phyloP scores from a whole-genome alignment of 345 rosid genomes.

The Eucalyptus victrix region DNA sequence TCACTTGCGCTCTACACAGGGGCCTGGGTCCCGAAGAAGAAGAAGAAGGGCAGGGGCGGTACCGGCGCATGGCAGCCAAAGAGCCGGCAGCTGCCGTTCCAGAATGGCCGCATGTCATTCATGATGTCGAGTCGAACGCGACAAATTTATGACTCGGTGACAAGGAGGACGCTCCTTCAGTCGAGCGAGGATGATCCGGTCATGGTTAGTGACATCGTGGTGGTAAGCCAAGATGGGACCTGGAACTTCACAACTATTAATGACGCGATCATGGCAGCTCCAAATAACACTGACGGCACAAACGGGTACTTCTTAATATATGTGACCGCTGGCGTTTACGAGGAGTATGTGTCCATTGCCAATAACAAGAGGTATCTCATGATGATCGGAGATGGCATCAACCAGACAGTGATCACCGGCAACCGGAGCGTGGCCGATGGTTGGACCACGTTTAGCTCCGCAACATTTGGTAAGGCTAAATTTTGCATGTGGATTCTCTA shows the following conservation, averaged over 20 bases:
- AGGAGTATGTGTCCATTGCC: constrained; percentile 54
- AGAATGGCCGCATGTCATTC: constrained; percentile 37
- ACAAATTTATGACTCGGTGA: constrained; percentile 38
- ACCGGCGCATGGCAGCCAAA: not conserved
- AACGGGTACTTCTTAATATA: constrained; percentile 68
- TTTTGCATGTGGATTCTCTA: not conserved
- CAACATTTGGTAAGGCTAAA: constrained; percentile 46
- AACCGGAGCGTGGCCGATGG: constrained; percentile 69
- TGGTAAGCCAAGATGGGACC: constrained; percentile 49
- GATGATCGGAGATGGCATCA: constrained; percentile 84
- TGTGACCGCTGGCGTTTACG: constrained; percentile 57
- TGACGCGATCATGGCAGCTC: constrained; percentile 62
- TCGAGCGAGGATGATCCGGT: constrained; percentile 5
- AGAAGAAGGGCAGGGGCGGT: not conserved
- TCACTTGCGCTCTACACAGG: constrained; percentile 59
- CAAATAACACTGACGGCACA: constrained; percentile 43
- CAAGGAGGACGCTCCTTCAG: constrained; percentile 46
- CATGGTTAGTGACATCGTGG: constrained; percentile 44
- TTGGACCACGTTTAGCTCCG: constrained; percentile 81
- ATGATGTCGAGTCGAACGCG: constrained; percentile 41
- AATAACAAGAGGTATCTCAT: constrained; percentile 58
- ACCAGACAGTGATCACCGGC: constrained; percentile 64
- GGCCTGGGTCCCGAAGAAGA: constrained; percentile 59
- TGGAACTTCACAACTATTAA: constrained; percentile 56
- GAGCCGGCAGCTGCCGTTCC: not conserved